Base-by-base conservation (phyloP, 495 filamentous ascomycete species). In the Penicillium chermesinum region DNA sequence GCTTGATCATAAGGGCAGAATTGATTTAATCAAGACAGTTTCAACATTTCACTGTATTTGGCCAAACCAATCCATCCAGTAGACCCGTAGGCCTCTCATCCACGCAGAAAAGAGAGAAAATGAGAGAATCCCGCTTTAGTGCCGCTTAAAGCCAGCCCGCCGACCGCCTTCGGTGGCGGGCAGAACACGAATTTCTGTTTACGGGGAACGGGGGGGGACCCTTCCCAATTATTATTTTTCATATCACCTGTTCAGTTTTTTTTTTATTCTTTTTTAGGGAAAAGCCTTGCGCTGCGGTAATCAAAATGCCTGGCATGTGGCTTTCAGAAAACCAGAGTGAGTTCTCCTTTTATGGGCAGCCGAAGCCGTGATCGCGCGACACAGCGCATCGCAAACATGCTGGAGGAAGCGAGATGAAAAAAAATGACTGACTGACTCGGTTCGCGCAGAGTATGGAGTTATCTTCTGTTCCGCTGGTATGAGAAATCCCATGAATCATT, bases 381-480 rank as follows among this genome's bases (percentile, higher is more conserved):
- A 44, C 42, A 34, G 25, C 25, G 5, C 10, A 10, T 10, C 4
- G 25, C 13, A n/a, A 5, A n/a, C 15, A 37, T 37, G 12, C 35
- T n/a, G n/a, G n/a, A n/a, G n/a, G n/a, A n/a, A n/a, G n/a, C n/a
- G n/a, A n/a, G n/a, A 42, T 40, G 18, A 20, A 20, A 13, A 18
- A 44, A n/a, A 22, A 12, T 18, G 3, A 46, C 44, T 54, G 38
- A 52, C 20, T 0, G 15, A 39, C 17, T 35, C 2, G 27, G 20
- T 30, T 44, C 2, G 16, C 49, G 48, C 52, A 98, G 93, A 97
- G 71, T 85, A 96, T 55, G 93, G 93, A 52, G 88, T 95, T 44
- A 85, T 88, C 67, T 97, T 97, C 75, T 96, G 89, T 77, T 89
- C 86, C 62, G 89, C 87, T 54, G 91, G 89, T 93, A 88, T 65